Evolutionary conservation across 345 rosid species (phyloP), one percentile per base, ranked within the genome.

Genomic region (Dovyalis caffra): DNA sequence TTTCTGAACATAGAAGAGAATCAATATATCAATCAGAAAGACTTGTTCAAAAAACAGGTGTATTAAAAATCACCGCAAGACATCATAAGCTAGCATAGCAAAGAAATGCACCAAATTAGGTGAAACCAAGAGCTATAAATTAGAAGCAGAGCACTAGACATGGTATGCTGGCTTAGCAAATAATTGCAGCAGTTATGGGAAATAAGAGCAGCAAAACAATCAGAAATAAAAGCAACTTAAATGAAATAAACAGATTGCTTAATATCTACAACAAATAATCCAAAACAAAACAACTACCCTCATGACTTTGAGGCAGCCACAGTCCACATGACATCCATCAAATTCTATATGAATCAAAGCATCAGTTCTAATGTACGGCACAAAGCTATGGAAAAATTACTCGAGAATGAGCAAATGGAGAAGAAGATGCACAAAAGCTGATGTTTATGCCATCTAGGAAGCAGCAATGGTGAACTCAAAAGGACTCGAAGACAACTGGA

Each of bases 1-100:
- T 85, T 91, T 95, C 99, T 95, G 95, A 79, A 78, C 31, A 82
- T 63, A 81, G 60, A 80, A 56, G 62, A 31, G 77, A 67, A 68
- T 31, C 64, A 53, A 34, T n/a, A 69, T 1, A 74, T 79, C 73
- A 83, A 20, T 25, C 47, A 43, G 47, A 43, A 14, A 77, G 61
- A 64, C 70, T 47, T 45, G 58, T 61, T 34, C 28, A n/a, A 33
- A 9, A 34, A 71, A 20, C 47, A 70, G 25, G 5, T 16, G 23
- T 15, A 35, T 47, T 58, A 61, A 43, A 14, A 43, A 29, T 21
- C 63, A 71, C 21, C 15, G 49, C 20, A 25, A 62, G 40, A 63
- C 69, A 63, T 34, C 58, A 40, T 34, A 40, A 57, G 64, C 53
- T 60, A 35, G 35, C 35, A 23, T 2, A 43, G 37, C 33, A 38